A percentile compares a stretch with the other conserved stretches of the same genome.
These are phyloP conservation scores for Byssochlamys sp. DNA, from an alignment of 2,329 filamentous ascomycete species.

Conservation along the genomic window DNA sequence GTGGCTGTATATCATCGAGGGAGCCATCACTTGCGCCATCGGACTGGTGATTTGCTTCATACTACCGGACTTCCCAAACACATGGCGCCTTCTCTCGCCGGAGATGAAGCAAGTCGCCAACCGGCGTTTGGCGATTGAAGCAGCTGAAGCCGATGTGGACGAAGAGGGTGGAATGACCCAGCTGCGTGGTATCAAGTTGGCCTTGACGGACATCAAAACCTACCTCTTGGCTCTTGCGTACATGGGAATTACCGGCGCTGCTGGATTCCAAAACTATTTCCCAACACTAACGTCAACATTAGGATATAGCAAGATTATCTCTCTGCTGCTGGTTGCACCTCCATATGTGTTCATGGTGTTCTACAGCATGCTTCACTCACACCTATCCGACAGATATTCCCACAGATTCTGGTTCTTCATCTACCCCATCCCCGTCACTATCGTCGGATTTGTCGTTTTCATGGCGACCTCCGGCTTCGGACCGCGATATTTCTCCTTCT, in stretches of 20 bases:
- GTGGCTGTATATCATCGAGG: slow-evolving; percentile 34
- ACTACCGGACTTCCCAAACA: slow-evolving; percentile 35
- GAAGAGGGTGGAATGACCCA: slow-evolving; percentile 41
- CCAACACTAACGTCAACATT: slow-evolving; percentile 42
- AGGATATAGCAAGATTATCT: slow-evolving; percentile 36
- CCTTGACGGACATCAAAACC: slow-evolving; percentile 43
- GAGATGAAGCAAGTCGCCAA: slow-evolving; percentile 38
- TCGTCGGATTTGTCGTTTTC: slow-evolving; percentile 45
- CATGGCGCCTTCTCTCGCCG: slow-evolving; percentile 29
- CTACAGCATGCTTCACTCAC: slow-evolving; percentile 37
- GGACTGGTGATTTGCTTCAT: slow-evolving; percentile 24
- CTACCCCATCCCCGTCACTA: slow-evolving; percentile 44
- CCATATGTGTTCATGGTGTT: slow-evolving; percentile 47
- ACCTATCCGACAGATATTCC: slow-evolving; percentile 35
- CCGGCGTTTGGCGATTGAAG: slow-evolving; percentile 40
- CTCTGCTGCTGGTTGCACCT: slow-evolving; percentile 44
- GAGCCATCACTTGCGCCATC: slow-evolving; percentile 24
- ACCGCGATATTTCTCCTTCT: slow-evolving; percentile 47
- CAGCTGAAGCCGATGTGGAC: slow-evolving; percentile 39
- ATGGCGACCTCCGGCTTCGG: slow-evolving; percentile 45
- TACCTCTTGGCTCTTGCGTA: slow-evolving; percentile 38
- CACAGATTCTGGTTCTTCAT: slow-evolving; percentile 46
- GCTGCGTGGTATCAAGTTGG: slow-evolving; percentile 42
- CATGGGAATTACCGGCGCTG: slow-evolving; percentile 40
- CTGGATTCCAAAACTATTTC: slow-evolving; percentile 50